phyloP scores from a whole-genome alignment of 2,329 filamentous ascomycete genomes.

The Colletotrichum higginsianum region DNA sequence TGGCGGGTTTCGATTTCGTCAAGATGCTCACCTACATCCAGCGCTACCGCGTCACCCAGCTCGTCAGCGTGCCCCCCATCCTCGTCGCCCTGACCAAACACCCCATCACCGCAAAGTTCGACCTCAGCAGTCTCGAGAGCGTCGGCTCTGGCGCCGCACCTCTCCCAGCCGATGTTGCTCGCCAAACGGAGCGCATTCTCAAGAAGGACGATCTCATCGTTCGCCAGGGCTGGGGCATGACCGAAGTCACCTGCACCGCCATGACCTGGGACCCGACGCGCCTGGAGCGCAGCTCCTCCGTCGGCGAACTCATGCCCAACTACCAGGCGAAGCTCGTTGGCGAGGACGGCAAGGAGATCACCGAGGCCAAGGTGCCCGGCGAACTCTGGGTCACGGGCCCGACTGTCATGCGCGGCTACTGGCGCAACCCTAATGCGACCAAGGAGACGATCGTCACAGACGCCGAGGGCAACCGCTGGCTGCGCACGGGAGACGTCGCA shows the following conservation, averaged over 20 bases:
- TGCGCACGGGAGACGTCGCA: slow-evolving; percentile 82
- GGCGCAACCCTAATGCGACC: slow-evolving; percentile 79
- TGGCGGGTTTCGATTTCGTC: slow-evolving; percentile 83
- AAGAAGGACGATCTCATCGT: slow-evolving; percentile 51
- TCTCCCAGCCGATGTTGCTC: slow-evolving; percentile 68
- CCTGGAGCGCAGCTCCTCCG: slow-evolving; percentile 58
- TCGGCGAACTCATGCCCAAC: slow-evolving; percentile 80
- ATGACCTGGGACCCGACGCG: slow-evolving; percentile 73
- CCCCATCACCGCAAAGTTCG: slow-evolving; percentile 74
- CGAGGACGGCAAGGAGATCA: slow-evolving; percentile 67
- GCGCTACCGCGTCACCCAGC: slow-evolving; percentile 76
- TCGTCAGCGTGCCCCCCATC: slow-evolving; percentile 82
- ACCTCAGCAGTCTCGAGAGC: slow-evolving; percentile 75
- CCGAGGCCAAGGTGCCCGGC: slow-evolving; percentile 68
- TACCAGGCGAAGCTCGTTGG: slow-evolving; percentile 77
- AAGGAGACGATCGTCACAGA: slow-evolving; percentile 66
- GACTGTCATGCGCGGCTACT: slow-evolving; percentile 83
- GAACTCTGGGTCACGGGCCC: slow-evolving; percentile 83
- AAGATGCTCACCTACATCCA: slow-evolving; percentile 79
- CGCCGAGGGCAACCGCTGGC: slow-evolving; percentile 71
- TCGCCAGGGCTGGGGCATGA: slow-evolving; percentile 90
- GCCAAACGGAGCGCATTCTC: slow-evolving; percentile 69
- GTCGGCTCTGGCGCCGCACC: slow-evolving; percentile 80
- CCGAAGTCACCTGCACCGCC: slow-evolving; percentile 81
- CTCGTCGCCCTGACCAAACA: slow-evolving; percentile 81